These are phyloP conservation scores for Halophytophthora polymorphica DNA, from an alignment of 352 stramenopile genomes.

Conservation along the genomic window DNA sequence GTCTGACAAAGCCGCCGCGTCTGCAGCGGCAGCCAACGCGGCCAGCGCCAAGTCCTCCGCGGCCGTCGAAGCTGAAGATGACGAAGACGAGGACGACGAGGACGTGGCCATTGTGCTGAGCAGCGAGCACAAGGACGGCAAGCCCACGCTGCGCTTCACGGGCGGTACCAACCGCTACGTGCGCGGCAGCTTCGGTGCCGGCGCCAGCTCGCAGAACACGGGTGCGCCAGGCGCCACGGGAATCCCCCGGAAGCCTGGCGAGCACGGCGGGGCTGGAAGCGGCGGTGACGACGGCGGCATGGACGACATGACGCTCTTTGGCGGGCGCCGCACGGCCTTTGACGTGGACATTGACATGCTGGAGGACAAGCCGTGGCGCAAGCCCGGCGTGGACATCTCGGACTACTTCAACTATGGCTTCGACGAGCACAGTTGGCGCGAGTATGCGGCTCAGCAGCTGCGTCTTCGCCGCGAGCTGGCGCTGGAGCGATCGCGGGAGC, in stretches of 20 bases:
- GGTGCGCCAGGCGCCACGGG: constrained; percentile 9
- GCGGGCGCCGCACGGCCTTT: constrained; percentile 86
- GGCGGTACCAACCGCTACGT: constrained; percentile 74
- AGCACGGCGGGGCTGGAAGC: constrained; percentile 6
- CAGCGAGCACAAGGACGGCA: constrained; percentile 53
- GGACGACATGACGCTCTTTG: constrained; percentile 76
- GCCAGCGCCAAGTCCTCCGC: constrained; percentile 6
- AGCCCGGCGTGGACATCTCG: constrained; percentile 89
- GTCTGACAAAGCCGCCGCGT: constrained; percentile 8
- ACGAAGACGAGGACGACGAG: constrained; percentile 82
- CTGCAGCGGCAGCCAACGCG: constrained; percentile 7
- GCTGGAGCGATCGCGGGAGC: constrained; percentile 73
- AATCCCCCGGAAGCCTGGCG: constrained; percentile 11
- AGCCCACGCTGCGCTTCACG: constrained; percentile 79
- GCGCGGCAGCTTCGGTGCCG: constrained; percentile 46
- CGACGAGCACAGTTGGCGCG: constrained; percentile 80
- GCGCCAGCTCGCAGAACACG: constrained; percentile 27
- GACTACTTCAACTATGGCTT: constrained; percentile 95
- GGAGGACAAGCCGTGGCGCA: constrained; percentile 90
- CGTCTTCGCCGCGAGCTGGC: constrained; percentile 63
- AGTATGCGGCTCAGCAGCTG: constrained; percentile 82
- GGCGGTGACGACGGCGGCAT: constrained; percentile 28
- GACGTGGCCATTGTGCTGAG: constrained; percentile 80
- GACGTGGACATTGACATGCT: constrained; percentile 91
- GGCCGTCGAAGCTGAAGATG: constrained; percentile 50